A percentile compares a stretch with the other conserved stretches of the same genome.
These are phyloP conservation scores for Periconia sp. DNA, from an alignment of 2,329 filamentous ascomycete species.

Conservation along the genomic window DNA sequence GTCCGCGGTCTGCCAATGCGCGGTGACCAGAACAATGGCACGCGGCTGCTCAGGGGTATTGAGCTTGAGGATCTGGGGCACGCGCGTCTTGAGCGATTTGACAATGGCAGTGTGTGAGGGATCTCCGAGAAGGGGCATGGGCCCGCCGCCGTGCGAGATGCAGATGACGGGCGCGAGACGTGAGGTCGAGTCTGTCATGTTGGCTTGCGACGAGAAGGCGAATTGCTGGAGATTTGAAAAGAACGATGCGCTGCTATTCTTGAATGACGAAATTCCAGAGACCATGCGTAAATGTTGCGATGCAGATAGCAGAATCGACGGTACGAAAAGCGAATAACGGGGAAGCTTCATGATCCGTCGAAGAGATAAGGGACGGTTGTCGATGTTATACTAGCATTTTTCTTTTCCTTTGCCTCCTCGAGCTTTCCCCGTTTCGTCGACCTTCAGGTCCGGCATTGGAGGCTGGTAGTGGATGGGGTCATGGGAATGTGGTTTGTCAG, in stretches of 20 bases:
- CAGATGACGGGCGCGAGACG: constrained; percentile 42
- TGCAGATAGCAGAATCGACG: not conserved
- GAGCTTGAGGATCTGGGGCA: constrained; percentile 60
- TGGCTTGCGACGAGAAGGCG: constrained; percentile 21
- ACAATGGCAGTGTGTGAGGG: constrained; percentile 55
- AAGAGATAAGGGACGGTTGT: constrained; percentile 3
- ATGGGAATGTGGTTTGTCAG: too few relatives aligned
- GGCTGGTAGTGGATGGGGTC: too few relatives aligned
- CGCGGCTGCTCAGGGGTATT: constrained; percentile 52
- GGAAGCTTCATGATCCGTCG: constrained; percentile 16
- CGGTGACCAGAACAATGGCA: constrained; percentile 60
- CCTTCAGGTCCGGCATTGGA: too few relatives aligned
- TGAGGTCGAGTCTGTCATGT: constrained; percentile 6
- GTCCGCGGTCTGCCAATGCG: constrained; percentile 56
- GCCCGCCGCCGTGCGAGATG: constrained; percentile 50
- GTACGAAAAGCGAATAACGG: constrained; percentile 4
- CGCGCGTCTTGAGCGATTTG: constrained; percentile 54
- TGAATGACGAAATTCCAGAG: constrained; percentile 8
- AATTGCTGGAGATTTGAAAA: constrained; percentile 28
- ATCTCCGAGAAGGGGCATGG: constrained; percentile 61
- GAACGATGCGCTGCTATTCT: constrained; percentile 22
- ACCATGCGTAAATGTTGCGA: not conserved
- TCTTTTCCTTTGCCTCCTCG: too few relatives aligned
- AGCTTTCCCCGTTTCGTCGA: too few relatives aligned
- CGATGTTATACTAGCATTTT: not conserved